These are phyloP conservation scores for Dysphania ambrosioides DNA, from an alignment of 148 eudicot species.

Conservation along the genomic window DNA sequence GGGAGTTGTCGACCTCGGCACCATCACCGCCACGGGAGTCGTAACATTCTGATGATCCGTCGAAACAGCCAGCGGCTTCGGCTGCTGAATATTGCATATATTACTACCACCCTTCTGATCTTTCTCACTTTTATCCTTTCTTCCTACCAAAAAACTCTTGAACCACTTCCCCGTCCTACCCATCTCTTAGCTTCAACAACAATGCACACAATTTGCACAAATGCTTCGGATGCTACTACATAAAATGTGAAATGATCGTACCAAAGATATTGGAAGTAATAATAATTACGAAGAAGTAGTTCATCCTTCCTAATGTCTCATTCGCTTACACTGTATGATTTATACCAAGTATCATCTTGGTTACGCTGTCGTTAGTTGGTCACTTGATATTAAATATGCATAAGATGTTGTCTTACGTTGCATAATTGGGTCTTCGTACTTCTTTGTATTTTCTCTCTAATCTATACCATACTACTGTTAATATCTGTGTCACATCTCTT, in stretches of 20 bases:
- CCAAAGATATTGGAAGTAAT: constrained; percentile 2
- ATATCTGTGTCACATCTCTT: not conserved
- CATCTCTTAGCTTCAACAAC: constrained; percentile 43
- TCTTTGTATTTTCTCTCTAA: constrained; percentile 12
- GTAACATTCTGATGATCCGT: constrained; percentile 24
- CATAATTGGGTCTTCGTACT: constrained; percentile 1
- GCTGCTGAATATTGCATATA: constrained; percentile 8
- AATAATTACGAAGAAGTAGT: not conserved
- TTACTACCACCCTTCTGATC: too few species aligned
- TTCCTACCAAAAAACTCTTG: constrained; percentile 53
- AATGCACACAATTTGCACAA: not conserved
- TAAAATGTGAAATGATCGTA: not conserved
- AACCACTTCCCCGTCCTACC: constrained; percentile 86
- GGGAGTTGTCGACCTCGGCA: constrained; percentile 48
- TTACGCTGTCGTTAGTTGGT: constrained; percentile 10
- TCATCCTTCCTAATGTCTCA: not conserved
- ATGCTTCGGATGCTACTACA: not conserved
- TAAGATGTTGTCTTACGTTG: not conserved
- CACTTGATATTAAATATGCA: not conserved
- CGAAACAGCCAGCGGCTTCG: too few species aligned
- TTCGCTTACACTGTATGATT: too few species aligned
- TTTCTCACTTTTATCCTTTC: constrained; percentile 41
- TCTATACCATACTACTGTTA: constrained; percentile 11
- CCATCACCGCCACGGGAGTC: constrained; percentile 36
- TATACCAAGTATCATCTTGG: too few species aligned